phyloP scores from a whole-genome alignment of 768 basidiomycete genomes.

The Mycena epipterygia region DNA sequence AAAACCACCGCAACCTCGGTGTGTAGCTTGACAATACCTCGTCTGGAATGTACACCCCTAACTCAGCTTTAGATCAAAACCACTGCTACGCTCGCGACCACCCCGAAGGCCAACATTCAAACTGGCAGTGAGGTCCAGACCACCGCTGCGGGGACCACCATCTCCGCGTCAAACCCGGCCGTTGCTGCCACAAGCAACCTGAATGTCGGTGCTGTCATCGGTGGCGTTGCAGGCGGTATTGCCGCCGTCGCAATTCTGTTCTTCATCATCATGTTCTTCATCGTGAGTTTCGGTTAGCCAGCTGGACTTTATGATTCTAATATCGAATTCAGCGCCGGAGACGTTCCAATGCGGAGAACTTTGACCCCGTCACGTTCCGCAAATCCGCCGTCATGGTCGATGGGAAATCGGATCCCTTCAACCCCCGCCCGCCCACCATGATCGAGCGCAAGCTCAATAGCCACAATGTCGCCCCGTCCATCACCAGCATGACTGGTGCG shows the following conservation, averaged over 20 bases:
- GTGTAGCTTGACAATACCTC: conserved; percentile 11
- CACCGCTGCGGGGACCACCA: conserved; percentile 39
- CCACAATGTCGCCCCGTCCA: conserved; percentile 45
- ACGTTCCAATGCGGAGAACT: conserved; percentile 50
- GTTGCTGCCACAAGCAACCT: conserved; percentile 39
- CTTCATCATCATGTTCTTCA: conserved; percentile 54
- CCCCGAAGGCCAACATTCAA: conserved; percentile 29
- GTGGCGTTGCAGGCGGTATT: conserved; percentile 55
- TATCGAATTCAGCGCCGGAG: conserved; percentile 51
- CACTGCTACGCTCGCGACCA: conserved; percentile 31
- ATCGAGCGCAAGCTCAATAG: conserved; percentile 40
- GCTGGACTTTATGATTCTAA: conserved; percentile 5
- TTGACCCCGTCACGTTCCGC: conserved; percentile 49
- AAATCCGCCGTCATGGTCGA: conserved; percentile 39
- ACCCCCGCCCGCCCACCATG: conserved; percentile 47
- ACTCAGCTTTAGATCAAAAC: conserved; percentile 23
- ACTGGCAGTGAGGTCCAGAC: conserved; percentile 31
- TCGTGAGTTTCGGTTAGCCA: conserved; percentile 47
- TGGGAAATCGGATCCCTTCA: conserved; percentile 26
- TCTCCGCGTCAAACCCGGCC: conserved; percentile 27
- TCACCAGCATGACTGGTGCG: conserved; percentile 41
- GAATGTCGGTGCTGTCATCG: conserved; percentile 58
- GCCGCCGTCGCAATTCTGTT: conserved; percentile 52
- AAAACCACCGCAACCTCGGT: conserved; percentile 29
- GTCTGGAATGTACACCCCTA: conserved; percentile 6